A percentile compares a stretch with the other conserved stretches of the same genome.
phyloP scores from a whole-genome alignment of 2,329 filamentous ascomycete species.

The Triangularia setosa region DNA sequence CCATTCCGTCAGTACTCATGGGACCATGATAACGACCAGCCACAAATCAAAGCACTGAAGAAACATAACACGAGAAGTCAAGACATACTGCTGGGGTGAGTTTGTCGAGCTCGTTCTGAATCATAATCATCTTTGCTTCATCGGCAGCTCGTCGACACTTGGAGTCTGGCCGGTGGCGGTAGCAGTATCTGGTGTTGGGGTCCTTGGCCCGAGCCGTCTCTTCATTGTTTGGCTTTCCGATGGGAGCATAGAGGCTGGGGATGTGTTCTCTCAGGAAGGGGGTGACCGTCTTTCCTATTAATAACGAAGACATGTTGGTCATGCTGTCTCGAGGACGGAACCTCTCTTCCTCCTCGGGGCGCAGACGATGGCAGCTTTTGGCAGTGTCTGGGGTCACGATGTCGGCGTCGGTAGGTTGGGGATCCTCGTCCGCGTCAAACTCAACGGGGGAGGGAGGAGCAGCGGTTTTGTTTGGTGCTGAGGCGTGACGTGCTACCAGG shows the following conservation, averaged over 20 bases:
- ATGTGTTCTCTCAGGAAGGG: constrained; percentile 92
- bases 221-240: constrained; percentile 55
- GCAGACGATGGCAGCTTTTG: constrained; percentile 46
- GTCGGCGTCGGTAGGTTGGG: neutral
- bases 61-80: neutral
- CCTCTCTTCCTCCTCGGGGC: constrained; percentile 47
- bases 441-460: constrained; percentile 5
- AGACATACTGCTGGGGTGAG: constrained; percentile 46
- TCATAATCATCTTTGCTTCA: constrained; percentile 91
- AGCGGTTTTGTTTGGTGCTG: constrained; percentile 19
- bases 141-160: constrained; percentile 92
- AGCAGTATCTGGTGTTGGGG: constrained; percentile 88
- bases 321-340: constrained; percentile 37
- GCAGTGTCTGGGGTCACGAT: constrained; percentile 10
- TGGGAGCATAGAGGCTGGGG: constrained; percentile 78
- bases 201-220: constrained; percentile 45
- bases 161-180: constrained; percentile 87
- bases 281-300: constrained; percentile 73
- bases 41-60: neutral
- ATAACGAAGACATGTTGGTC: constrained; percentile 58
- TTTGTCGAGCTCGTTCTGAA: constrained; percentile 58
- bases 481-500: constrained; percentile 16
- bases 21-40: neutral
- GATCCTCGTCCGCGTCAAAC: neutral
- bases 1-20: neutral